Percentiles rank a stretch among this genome's conserved stretches.
These are phyloP conservation scores for Oryza glumipatula DNA, from an alignment of 176 grass and related monocot species.

Conservation along the genomic window DNA sequence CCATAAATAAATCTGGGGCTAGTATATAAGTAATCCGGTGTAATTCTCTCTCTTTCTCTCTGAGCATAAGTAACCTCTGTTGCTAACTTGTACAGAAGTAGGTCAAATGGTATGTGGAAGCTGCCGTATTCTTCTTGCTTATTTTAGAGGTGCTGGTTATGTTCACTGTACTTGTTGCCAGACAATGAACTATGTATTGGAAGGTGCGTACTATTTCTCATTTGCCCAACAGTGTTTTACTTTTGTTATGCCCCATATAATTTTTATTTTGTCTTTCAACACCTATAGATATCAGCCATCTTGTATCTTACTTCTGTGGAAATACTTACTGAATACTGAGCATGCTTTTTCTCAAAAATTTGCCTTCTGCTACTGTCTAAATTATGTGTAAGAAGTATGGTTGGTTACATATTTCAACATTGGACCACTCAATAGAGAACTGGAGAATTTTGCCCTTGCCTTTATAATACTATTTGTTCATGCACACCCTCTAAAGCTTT, in stretches of 20 bases:
- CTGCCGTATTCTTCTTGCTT: slow-evolving; percentile 72
- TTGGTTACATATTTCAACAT: slow-evolving; percentile 17
- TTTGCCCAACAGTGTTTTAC: neutral
- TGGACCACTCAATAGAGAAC: neutral
- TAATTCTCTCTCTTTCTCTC: neutral
- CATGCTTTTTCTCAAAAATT: neutral
- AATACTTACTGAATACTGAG: slow-evolving; percentile 4
- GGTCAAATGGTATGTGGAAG: slow-evolving; percentile 85
- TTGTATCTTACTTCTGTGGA: slow-evolving; percentile 32
- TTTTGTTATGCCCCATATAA: neutral
- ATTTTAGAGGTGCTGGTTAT: slow-evolving; percentile 63
- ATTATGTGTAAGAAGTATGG: neutral
- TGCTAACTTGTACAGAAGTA: slow-evolving; percentile 65
- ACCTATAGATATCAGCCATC: neutral
- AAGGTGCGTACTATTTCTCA: slow-evolving; percentile 56
- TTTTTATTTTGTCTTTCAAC: slow-evolving; percentile 17
- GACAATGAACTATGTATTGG: slow-evolving; percentile 81
- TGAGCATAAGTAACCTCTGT: neutral
- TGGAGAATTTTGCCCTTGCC: slow-evolving; percentile 5
- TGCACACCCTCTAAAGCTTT: neutral
- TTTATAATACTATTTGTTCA: neutral
- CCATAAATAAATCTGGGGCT: slow-evolving; percentile 17
- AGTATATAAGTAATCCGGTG: slow-evolving; percentile 11
- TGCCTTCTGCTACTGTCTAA: slow-evolving; percentile 4
- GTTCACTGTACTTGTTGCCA: slow-evolving; percentile 75